phyloP scores from a whole-genome alignment of 257 asterid species.

The Echites panduratus region DNA sequence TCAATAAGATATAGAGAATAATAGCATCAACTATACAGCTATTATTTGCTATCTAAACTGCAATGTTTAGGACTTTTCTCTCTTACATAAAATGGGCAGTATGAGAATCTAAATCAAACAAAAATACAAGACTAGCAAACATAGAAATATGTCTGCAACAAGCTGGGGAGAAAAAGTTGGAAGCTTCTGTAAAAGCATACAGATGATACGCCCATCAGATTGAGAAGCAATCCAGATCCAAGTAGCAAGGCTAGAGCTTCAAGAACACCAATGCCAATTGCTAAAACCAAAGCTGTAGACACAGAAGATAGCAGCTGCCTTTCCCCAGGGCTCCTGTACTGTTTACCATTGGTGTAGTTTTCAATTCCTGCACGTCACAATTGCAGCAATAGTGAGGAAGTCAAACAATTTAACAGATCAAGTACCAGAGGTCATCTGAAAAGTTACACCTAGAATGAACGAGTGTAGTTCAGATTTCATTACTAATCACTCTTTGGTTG shows the following conservation, averaged over 20 bases:
- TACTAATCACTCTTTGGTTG: background rate
- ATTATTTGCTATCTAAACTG: background rate
- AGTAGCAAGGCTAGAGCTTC: constrained; percentile 69
- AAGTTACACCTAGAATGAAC: background rate
- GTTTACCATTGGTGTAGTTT: constrained; percentile 21
- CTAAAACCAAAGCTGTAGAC: constrained; percentile 79
- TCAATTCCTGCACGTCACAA: constrained; percentile 22
- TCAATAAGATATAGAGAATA: background rate
- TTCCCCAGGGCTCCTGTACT: constrained; percentile 24
- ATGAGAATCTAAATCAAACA: background rate
- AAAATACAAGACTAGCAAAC: constrained; percentile 5
- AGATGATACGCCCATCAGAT: constrained; percentile 76
- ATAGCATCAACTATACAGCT: background rate
- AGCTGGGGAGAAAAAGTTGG: background rate
- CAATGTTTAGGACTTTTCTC: background rate
- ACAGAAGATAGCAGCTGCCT: constrained; percentile 82
- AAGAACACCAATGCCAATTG: constrained; percentile 79
- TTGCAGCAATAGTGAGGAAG: constrained; percentile 6
- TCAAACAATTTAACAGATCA: background rate
- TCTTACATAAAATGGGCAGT: background rate
- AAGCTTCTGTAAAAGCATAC: constrained; percentile 36
- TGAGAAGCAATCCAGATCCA: constrained; percentile 85
- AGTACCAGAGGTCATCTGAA: background rate
- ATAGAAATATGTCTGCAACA: background rate
- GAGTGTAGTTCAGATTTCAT: background rate